These are phyloP conservation scores for Lecanicillium sp. DNA, from an alignment of 2,329 filamentous ascomycete species.

Conservation along the genomic window DNA sequence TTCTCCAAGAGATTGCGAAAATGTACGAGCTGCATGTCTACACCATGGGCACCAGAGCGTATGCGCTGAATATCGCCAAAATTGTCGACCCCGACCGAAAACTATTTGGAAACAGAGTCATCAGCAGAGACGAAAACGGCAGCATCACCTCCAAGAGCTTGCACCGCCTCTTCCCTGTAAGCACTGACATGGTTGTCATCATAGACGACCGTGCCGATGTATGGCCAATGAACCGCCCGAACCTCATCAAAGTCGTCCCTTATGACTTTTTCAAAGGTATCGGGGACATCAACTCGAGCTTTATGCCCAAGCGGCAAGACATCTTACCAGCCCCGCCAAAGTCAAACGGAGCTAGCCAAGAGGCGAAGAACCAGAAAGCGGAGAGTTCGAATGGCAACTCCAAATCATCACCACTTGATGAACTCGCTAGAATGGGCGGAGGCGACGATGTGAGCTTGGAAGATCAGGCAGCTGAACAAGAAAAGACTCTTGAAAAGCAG, in stretches of 20 bases:
- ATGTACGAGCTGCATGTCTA: slow-evolving; percentile 96
- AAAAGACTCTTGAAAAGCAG: slow-evolving; percentile 80
- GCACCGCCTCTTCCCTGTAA: slow-evolving; percentile 86
- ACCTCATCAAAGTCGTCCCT: slow-evolving; percentile 87
- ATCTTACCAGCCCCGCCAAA: slow-evolving; percentile 28
- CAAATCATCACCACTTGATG: slow-evolving; percentile 51
- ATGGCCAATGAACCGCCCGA: slow-evolving; percentile 82
- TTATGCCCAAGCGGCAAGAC: slow-evolving; percentile 70
- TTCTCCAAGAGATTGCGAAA: slow-evolving; percentile 67
- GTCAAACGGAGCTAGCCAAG: slow-evolving; percentile 12
- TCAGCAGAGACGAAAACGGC: slow-evolving; percentile 94
- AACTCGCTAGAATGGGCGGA: slow-evolving; percentile 67
- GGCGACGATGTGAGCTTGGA: slow-evolving; percentile 61
- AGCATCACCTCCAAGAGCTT: slow-evolving; percentile 86
- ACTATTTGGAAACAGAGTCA: slow-evolving; percentile 87
- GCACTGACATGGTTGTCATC: slow-evolving; percentile 98
- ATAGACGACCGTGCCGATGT: slow-evolving; percentile 97
- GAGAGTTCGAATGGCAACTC: no score
- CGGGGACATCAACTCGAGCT: slow-evolving; percentile 97
- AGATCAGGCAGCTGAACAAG: slow-evolving; percentile 75
- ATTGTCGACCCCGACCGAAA: slow-evolving; percentile 87
- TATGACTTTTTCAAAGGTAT: slow-evolving; percentile 99
- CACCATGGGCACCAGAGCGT: slow-evolving; percentile 98
- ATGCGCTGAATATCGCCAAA: slow-evolving; percentile 82
- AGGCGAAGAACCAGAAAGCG: slow-evolving; percentile 9